Percentiles rank a stretch among this genome's conserved stretches.
These are phyloP conservation scores for Monilinia laxa DNA, from an alignment of 2,329 filamentous ascomycete species.

Conservation along the genomic window DNA sequence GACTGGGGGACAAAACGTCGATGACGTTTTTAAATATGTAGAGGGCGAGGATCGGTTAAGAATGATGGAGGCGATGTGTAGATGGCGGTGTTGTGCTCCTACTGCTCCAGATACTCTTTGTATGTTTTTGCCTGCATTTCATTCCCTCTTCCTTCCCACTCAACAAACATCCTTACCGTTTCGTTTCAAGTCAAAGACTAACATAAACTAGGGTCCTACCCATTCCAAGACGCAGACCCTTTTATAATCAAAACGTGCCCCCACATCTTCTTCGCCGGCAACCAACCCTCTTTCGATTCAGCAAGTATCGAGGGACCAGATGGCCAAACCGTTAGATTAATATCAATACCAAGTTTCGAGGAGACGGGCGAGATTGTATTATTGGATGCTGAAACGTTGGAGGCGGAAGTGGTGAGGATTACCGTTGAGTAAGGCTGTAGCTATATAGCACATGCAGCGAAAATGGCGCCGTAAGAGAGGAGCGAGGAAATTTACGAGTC, in stretches of 20 bases:
- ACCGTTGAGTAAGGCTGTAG: slow-evolving; percentile 20
- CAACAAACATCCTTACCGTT: not conserved
- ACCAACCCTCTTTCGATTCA: slow-evolving; percentile 76
- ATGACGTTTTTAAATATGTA: slow-evolving; percentile 92
- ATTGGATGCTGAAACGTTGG: slow-evolving; percentile 81
- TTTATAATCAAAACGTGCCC: slow-evolving; percentile 84
- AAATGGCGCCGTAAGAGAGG: not conserved
- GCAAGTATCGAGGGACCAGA: slow-evolving; percentile 64
- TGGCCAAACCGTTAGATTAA: slow-evolving; percentile 70
- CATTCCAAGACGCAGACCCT: slow-evolving; percentile 90
- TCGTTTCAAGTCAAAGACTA: slow-evolving; percentile 3
- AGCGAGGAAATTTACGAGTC: not conserved
- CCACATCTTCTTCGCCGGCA: slow-evolving; percentile 87
- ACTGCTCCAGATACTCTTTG: slow-evolving; percentile 95
- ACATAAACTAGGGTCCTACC: slow-evolving; percentile 73
- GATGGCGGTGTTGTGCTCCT: slow-evolving; percentile 88
- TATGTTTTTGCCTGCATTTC: slow-evolving; percentile 49
- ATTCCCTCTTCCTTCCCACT: not conserved
- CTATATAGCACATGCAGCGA: too few relatives aligned
- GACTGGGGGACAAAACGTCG: slow-evolving; percentile 87
- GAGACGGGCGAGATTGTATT: slow-evolving; percentile 77
- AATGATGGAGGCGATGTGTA: slow-evolving; percentile 92
- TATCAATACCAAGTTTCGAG: slow-evolving; percentile 82
- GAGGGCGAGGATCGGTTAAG: slow-evolving; percentile 72
- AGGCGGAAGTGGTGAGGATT: slow-evolving; percentile 43